Evolutionary conservation across 768 basidiomycete genomes (phyloP).

Genomic region (Termitomyces sp.): DNA sequence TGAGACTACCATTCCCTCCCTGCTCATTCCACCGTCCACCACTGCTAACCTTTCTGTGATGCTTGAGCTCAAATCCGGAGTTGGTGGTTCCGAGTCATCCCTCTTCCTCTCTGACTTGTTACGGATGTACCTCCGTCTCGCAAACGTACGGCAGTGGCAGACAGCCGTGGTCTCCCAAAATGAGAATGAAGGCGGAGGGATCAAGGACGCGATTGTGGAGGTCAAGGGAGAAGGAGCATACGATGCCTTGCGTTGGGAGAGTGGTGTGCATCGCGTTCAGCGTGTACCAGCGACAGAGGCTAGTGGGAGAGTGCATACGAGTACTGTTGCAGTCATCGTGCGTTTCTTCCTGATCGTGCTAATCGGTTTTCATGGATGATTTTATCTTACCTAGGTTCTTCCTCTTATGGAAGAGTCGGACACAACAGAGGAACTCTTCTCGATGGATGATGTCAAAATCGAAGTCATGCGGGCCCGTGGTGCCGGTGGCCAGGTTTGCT

Average conservation of each 20-base stretch:
- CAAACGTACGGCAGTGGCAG: constrained; percentile 55
- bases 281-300: constrained; percentile 88
- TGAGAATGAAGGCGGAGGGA: constrained; percentile 54
- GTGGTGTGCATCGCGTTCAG: constrained; percentile 94
- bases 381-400: constrained; percentile 55
- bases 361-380: not conserved
- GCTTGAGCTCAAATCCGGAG: constrained; percentile 88
- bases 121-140: constrained; percentile 74
- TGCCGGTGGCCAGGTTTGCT: constrained; percentile 85
- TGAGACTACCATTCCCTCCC: constrained; percentile 51
- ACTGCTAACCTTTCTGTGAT: constrained; percentile 70
- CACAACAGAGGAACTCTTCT: constrained; percentile 59
- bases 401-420: constrained; percentile 71
- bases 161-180: constrained; percentile 53
- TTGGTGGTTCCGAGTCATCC: constrained; percentile 85
- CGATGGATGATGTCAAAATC: constrained; percentile 79
- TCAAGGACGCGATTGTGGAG: constrained; percentile 76
- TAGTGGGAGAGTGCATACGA: constrained; percentile 86
- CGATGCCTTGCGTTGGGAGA: constrained; percentile 81
- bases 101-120: constrained; percentile 76
- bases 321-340: constrained; percentile 84
- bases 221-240: constrained; percentile 75
- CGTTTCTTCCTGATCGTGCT: constrained; percentile 22
- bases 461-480: constrained; percentile 98
- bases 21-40: constrained; percentile 68